Evolutionary conservation across 306 rosid species (phyloP).

Genomic region (Phaseolus lunatus): DNA sequence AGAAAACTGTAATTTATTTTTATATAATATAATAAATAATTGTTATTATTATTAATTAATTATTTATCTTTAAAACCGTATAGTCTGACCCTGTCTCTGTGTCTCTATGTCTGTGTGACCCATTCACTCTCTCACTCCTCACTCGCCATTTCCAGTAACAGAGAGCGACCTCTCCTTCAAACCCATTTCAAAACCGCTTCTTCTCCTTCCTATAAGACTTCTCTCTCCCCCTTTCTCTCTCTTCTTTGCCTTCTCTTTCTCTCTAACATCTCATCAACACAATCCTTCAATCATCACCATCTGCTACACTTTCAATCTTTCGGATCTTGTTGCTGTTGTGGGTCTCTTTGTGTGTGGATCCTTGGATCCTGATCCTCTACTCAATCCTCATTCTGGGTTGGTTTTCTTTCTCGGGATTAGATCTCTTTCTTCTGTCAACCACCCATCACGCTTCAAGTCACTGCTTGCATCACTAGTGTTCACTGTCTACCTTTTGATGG

Average conservation of each 20-base stretch:
- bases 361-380: conserved; percentile 63
- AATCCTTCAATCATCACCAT: conserved; percentile 8
- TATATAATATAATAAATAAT: too few relatives aligned
- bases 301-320: conserved; percentile 45
- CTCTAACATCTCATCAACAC: neutral
- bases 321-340: conserved; percentile 54
- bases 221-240: neutral
- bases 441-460: neutral
- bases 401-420: conserved; percentile 44
- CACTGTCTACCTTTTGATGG: conserved; percentile 43
- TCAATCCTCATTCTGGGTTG: conserved; percentile 36
- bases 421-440: conserved; percentile 46
- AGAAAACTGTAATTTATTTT: neutral
- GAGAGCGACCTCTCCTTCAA: conserved; percentile 40
- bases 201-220: neutral
- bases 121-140: conserved; percentile 21
- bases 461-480: conserved; percentile 40
- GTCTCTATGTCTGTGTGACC: conserved; percentile 31
- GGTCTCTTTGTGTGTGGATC: conserved; percentile 46
- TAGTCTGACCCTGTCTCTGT: conserved; percentile 2
- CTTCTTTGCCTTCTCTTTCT: neutral
- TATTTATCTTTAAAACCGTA: conserved; percentile 1
- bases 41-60: too few relatives aligned
- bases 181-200: conserved; percentile 52
- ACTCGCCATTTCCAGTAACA: conserved; percentile 32